Percentiles rank a stretch among this genome's conserved stretches.
phyloP scores from a whole-genome alignment of 495 filamentous ascomycete species.

The Cenococcum geophilum region DNA sequence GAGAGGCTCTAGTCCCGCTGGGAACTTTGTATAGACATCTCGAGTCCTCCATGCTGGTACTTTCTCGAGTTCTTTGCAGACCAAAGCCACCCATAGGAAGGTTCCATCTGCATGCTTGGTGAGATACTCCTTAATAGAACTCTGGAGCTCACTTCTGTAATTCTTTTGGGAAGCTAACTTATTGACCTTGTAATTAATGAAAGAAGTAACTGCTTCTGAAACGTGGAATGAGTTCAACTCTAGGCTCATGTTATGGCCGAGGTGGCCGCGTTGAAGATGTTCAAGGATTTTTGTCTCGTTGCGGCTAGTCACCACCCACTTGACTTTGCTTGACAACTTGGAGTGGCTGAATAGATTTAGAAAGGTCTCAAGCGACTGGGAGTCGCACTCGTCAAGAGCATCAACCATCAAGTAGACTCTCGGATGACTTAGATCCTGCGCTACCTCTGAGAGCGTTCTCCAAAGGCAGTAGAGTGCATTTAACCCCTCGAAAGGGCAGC shows the following conservation, averaged over 20 bases:
- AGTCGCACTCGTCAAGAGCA: not conserved
- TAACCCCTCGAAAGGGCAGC: not conserved
- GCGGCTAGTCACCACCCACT: conserved; percentile 38
- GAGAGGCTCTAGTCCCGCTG: not conserved
- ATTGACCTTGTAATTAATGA: conserved; percentile 30
- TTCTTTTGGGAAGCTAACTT: not conserved
- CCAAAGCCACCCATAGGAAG: not conserved
- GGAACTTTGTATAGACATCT: not conserved
- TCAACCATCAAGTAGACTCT: conserved; percentile 31
- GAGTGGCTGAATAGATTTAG: not conserved
- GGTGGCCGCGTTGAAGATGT: conserved; percentile 22
- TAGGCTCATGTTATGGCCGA: conserved; percentile 22
- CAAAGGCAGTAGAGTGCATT: conserved; percentile 5
- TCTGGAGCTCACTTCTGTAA: not conserved
- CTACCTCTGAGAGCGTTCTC: not conserved
- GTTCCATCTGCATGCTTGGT: conserved; percentile 8
- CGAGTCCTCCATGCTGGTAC: not conserved
- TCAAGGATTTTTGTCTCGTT: conserved; percentile 36
- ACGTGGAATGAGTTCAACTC: conserved; percentile 33
- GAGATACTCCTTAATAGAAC: conserved; percentile 1
- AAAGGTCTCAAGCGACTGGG: not conserved
- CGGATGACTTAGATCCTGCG: not conserved
- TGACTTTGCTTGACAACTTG: conserved; percentile 29
- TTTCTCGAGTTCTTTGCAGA: not conserved
- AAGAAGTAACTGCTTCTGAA: conserved; percentile 11